These are phyloP conservation scores for Pleurotus pulmonarius DNA, from an alignment of 768 basidiomycete genomes.

Conservation along the genomic window DNA sequence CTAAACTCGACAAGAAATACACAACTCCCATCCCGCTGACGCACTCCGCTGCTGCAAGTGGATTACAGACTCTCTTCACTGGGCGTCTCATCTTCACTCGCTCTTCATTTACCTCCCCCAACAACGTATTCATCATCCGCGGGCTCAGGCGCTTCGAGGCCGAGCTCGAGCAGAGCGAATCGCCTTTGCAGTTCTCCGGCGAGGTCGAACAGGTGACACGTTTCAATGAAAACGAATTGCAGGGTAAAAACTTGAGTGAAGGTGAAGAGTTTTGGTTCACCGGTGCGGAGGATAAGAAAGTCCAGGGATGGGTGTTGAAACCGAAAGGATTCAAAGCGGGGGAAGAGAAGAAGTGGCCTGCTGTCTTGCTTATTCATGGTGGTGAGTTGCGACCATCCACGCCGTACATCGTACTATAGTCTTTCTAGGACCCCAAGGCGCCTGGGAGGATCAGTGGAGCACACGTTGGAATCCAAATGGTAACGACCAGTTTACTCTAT, in stretches of 20 bases:
- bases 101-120: slow-evolving; percentile 75
- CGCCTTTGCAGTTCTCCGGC: slow-evolving; percentile 22
- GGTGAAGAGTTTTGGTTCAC: slow-evolving; percentile 90
- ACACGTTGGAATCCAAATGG: slow-evolving; percentile 91
- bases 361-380: slow-evolving; percentile 79
- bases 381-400: slow-evolving; percentile 27
- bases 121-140: slow-evolving; percentile 68
- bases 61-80: slow-evolving; percentile 55
- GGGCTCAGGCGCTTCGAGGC: slow-evolving; percentile 42
- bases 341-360: slow-evolving; percentile 73
- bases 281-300: slow-evolving; percentile 68
- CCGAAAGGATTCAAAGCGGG: slow-evolving; percentile 72
- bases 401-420: background rate
- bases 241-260: slow-evolving; percentile 50
- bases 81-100: slow-evolving; percentile 68
- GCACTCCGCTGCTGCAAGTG: slow-evolving; percentile 50
- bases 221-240: slow-evolving; percentile 55
- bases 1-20: slow-evolving; percentile 43
- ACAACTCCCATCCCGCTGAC: slow-evolving; percentile 58
- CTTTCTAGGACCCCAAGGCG: slow-evolving; percentile 64
- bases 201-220: slow-evolving; percentile 57
- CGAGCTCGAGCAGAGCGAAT: slow-evolving; percentile 28
- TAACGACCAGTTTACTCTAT: slow-evolving; percentile 16
- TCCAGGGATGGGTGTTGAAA: slow-evolving; percentile 85
- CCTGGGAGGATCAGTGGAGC: slow-evolving; percentile 91